These are phyloP conservation scores for Phytophthora meadii DNA, from an alignment of 352 stramenopile species.

Conservation along the genomic window DNA sequence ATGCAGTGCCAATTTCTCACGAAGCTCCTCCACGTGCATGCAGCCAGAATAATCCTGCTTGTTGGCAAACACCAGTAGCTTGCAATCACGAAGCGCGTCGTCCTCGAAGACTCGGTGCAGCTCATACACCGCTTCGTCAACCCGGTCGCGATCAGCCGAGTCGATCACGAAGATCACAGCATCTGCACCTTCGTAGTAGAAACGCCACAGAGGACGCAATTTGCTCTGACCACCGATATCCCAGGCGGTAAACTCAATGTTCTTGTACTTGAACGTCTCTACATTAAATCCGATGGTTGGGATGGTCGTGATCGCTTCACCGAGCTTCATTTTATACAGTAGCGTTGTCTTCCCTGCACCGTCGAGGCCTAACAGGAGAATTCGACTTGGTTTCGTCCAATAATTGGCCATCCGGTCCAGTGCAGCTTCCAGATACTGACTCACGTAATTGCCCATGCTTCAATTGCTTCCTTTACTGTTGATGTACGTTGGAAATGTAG, in stretches of 20 bases:
- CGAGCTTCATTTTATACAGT: slow-evolving; percentile 88
- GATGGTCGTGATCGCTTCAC: slow-evolving; percentile 67
- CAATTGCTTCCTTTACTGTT: neutral
- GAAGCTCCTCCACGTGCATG: slow-evolving; percentile 37
- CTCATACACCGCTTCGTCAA: slow-evolving; percentile 55
- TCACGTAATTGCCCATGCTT: slow-evolving; percentile 45
- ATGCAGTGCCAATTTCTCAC: slow-evolving; percentile 38
- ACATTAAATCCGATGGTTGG: slow-evolving; percentile 87
- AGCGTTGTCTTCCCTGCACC: slow-evolving; percentile 96
- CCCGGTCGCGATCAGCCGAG: slow-evolving; percentile 51
- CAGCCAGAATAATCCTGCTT: slow-evolving; percentile 48
- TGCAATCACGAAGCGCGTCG: slow-evolving; percentile 41
- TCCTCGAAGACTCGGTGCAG: slow-evolving; percentile 52
- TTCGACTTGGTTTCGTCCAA: slow-evolving; percentile 48
- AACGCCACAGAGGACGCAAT: slow-evolving; percentile 69
- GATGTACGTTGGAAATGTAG: slow-evolving; percentile 6
- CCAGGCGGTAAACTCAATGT: slow-evolving; percentile 80
- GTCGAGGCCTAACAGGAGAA: slow-evolving; percentile 92
- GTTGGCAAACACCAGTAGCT: slow-evolving; percentile 55
- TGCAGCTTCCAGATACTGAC: slow-evolving; percentile 37
- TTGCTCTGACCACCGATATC: slow-evolving; percentile 83
- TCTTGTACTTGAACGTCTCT: slow-evolving; percentile 74
- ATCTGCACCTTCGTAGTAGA: slow-evolving; percentile 74
- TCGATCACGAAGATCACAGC: slow-evolving; percentile 90
- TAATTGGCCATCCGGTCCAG: slow-evolving; percentile 41